Evolutionary conservation across 257 asterid genomes (phyloP).

Genomic region (Echites panduratus): DNA sequence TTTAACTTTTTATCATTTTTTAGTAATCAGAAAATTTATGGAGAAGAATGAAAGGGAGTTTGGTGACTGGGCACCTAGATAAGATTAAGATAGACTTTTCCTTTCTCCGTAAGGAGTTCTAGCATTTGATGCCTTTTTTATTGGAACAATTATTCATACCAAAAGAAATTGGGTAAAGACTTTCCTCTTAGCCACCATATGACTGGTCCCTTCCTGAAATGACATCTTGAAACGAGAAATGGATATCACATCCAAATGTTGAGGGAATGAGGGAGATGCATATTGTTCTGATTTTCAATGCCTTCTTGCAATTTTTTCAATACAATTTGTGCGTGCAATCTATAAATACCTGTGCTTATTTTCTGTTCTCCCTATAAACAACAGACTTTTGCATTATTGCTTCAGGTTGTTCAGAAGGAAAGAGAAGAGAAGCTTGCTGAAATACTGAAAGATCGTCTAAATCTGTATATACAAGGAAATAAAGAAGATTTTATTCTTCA

Average conservation of each 20-base stretch:
- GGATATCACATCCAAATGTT: background rate
- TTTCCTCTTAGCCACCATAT: background rate
- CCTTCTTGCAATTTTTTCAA: background rate
- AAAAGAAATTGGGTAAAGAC: too few species aligned
- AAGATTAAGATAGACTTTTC: too few species aligned
- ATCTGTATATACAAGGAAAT: slow-evolving; percentile 83
- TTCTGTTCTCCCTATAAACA: background rate
- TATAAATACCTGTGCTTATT: background rate
- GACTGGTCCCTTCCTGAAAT: background rate
- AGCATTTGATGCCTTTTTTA: too few species aligned
- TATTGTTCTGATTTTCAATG: background rate
- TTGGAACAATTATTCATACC: too few species aligned
- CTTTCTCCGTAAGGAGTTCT: too few species aligned
- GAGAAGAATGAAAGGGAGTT: too few species aligned
- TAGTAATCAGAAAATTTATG: too few species aligned
- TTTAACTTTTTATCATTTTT: too few species aligned
- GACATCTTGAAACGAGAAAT: background rate
- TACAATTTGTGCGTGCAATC: background rate
- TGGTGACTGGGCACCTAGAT: too few species aligned
- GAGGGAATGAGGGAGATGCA: background rate
- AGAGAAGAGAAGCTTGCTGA: slow-evolving; percentile 94
- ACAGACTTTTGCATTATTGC: slow-evolving; percentile 18
- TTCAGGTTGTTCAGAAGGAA: slow-evolving; percentile 77
- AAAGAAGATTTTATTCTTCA: slow-evolving; percentile 69
- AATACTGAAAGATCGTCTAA: slow-evolving; percentile 69